These are phyloP conservation scores for Periconia sp. DNA, from an alignment of 2,329 filamentous ascomycete genomes.

Conservation along the genomic window DNA sequence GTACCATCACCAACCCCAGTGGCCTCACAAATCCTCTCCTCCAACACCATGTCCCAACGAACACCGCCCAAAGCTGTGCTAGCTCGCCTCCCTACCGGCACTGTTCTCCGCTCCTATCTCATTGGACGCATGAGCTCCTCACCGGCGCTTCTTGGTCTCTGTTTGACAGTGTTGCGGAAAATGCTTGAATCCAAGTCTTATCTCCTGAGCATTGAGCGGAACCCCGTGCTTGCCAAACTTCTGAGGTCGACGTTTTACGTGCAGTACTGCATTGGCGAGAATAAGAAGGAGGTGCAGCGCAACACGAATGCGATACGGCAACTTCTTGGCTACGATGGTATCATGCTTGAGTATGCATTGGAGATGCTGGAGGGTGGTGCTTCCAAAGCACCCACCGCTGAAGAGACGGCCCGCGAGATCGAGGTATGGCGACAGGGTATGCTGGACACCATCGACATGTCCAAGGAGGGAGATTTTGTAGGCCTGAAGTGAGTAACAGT, in stretches of 20 bases:
- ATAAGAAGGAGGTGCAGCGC: conserved; percentile 63
- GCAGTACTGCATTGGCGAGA: conserved; percentile 88
- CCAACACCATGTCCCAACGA: conserved; percentile 6
- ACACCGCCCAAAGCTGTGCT: conserved; percentile 46
- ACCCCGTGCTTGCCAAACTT: conserved; percentile 68
- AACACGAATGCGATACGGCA: conserved; percentile 67
- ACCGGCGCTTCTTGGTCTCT: conserved; percentile 67
- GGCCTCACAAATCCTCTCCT: conserved; percentile 20
- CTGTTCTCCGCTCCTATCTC: conserved; percentile 68
- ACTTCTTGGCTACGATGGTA: conserved; percentile 75
- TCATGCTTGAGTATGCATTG: conserved; percentile 80
- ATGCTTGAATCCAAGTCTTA: conserved; percentile 70
- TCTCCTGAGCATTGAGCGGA: conserved; percentile 73
- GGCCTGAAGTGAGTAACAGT: conserved; percentile 51
- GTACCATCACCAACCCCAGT: conserved; percentile 22
- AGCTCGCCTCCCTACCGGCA: conserved; percentile 66
- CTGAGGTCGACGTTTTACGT: conserved; percentile 85
- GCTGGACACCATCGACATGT: conserved; percentile 67
- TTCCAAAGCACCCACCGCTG: conserved; percentile 50
- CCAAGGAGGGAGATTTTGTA: conserved; percentile 55
- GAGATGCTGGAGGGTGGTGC: conserved; percentile 66
- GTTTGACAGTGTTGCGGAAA: conserved; percentile 66
- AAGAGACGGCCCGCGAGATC: conserved; percentile 64
- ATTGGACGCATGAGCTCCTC: conserved; percentile 73
- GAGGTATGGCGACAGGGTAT: conserved; percentile 73